Conservation (phyloP, 2,329 filamentous ascomycete species). For the Venturiaceae sp. region DNA sequence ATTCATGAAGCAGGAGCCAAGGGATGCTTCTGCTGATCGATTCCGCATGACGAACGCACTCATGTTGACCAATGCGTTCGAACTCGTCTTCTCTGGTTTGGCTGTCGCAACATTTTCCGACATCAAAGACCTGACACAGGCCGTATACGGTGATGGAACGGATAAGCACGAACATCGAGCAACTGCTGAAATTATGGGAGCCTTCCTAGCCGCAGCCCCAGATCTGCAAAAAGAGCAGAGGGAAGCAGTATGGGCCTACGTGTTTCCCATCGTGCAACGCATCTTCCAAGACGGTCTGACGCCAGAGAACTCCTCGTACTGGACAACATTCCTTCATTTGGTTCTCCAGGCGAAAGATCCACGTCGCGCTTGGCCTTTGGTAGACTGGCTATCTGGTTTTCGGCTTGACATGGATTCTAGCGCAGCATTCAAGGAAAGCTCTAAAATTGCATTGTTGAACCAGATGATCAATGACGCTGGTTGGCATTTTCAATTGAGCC, state of each 20-base stretch:
- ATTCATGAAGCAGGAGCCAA: constrained; percentile 92
- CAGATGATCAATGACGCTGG: constrained; percentile 79
- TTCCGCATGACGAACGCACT: constrained; percentile 86
- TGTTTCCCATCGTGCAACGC: constrained; percentile 75
- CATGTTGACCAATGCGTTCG: constrained; percentile 80
- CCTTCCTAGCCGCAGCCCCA: constrained; percentile 68
- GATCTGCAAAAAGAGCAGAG: constrained; percentile 68
- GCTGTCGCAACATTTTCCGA: constrained; percentile 77
- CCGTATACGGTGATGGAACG: constrained; percentile 81
- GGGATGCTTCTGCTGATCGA: constrained; percentile 69
- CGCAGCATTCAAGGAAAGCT: constrained; percentile 97
- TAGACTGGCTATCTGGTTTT: constrained; percentile 76
- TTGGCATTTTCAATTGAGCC: constrained; percentile 91
- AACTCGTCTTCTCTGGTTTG: constrained; percentile 72
- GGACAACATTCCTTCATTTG: constrained; percentile 88
- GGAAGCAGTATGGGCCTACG: constrained; percentile 75
- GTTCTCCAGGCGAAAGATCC: constrained; percentile 85
- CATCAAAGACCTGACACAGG: constrained; percentile 67
- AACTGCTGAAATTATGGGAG: constrained; percentile 86
- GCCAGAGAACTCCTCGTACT: constrained; percentile 89
- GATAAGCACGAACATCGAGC: constrained; percentile 98
- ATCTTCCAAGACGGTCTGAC: constrained; percentile 89
- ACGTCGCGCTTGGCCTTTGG: constrained; percentile 73
- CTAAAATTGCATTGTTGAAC: constrained; percentile 85
- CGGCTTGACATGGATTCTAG: constrained; percentile 89